phyloP scores from a whole-genome alignment of 2,329 filamentous ascomycete species.

The Pseudocercospora eumusae region DNA sequence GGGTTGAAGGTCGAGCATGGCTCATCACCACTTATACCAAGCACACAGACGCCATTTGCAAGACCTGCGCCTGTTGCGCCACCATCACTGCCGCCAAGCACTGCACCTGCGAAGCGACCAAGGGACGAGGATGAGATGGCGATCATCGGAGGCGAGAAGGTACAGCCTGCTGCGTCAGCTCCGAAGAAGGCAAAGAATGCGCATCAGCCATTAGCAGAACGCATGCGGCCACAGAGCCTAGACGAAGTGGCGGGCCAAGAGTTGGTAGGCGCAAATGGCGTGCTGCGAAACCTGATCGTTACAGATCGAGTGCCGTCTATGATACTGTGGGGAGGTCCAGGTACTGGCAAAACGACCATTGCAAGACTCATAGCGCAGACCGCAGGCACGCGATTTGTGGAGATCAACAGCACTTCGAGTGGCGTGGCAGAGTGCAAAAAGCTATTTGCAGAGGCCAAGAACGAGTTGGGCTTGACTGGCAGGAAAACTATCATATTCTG shows the following conservation, averaged over 20 bases:
- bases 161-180: slow-evolving; percentile 45
- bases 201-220: slow-evolving; percentile 82
- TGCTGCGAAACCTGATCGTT: slow-evolving; percentile 83
- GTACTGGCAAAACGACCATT: slow-evolving; percentile 88
- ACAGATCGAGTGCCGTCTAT: slow-evolving; percentile 85
- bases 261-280: slow-evolving; percentile 79
- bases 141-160: neutral
- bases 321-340: slow-evolving; percentile 86
- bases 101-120: slow-evolving; percentile 33
- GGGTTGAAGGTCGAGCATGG: slow-evolving; percentile 34
- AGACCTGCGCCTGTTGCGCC: slow-evolving; percentile 19
- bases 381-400: slow-evolving; percentile 83
- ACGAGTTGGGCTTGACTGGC: slow-evolving; percentile 77
- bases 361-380: slow-evolving; percentile 83
- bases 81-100: slow-evolving; percentile 26
- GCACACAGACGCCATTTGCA: slow-evolving; percentile 25
- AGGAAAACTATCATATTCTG: slow-evolving; percentile 95
- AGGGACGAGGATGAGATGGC: slow-evolving; percentile 31
- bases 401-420: slow-evolving; percentile 90
- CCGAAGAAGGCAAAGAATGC: slow-evolving; percentile 69
- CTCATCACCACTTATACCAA: slow-evolving; percentile 29
- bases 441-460: slow-evolving; percentile 80
- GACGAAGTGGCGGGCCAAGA: slow-evolving; percentile 91
- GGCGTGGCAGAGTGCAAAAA: slow-evolving; percentile 91
- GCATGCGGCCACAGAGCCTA: slow-evolving; percentile 82